Evolutionary conservation across 257 asterid species (phyloP).

Genomic region (Plectranthus barbatus): DNA sequence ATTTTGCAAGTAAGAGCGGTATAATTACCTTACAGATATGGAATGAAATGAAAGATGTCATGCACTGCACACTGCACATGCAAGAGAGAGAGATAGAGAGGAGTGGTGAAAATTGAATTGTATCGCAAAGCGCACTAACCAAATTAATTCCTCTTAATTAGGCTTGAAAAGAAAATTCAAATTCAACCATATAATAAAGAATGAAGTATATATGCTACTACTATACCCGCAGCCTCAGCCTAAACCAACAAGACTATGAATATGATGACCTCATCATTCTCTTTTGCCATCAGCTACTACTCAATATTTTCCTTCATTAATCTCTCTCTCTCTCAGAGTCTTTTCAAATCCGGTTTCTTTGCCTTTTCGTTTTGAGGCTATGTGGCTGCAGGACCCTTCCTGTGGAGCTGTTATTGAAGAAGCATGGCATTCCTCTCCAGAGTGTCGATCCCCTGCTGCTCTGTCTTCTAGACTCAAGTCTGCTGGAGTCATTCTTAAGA

Average conservation of each 20-base stretch:
- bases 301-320: neutral
- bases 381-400: too few relatives aligned
- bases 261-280: slow-evolving; percentile 21
- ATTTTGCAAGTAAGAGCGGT: too few relatives aligned
- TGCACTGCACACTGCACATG: too few relatives aligned
- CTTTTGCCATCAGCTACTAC: slow-evolving; percentile 18
- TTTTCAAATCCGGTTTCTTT: neutral
- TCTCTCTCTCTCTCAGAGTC: neutral
- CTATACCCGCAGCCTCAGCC: too few relatives aligned
- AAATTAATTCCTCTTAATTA: neutral
- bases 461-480: too few relatives aligned
- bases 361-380: neutral
- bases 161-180: slow-evolving; percentile 13
- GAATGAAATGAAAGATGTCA: too few relatives aligned
- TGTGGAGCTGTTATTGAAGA: neutral
- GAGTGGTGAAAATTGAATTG: slow-evolving; percentile 35
- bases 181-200: too few relatives aligned
- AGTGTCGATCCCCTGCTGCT: too few relatives aligned
- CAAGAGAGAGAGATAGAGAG: neutral
- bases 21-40: too few relatives aligned
- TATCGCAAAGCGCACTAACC: slow-evolving; percentile 34
- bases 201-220: neutral
- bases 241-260: neutral
- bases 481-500: too few relatives aligned
- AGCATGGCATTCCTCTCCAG: too few relatives aligned